A percentile compares a stretch with the other conserved stretches of the same genome.
Evolutionary conservation across 495 filamentous ascomycete genomes (phyloP).

Genomic region (Penicillium macrosclerotiorum): DNA sequence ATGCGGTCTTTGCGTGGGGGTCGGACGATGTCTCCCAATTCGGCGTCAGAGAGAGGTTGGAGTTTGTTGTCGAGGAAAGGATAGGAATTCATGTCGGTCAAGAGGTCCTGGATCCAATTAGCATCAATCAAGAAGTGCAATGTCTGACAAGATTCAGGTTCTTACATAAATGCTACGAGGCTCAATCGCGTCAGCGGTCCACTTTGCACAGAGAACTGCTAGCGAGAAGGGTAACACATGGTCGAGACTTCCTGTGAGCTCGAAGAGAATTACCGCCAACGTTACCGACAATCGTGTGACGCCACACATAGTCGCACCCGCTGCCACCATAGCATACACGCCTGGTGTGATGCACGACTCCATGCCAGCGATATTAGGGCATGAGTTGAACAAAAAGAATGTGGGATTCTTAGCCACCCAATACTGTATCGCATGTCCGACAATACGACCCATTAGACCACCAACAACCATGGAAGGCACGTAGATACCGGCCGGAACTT

Average conservation of each 20-base stretch:
- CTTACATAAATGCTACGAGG: conserved; percentile 89
- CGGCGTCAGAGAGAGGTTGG: conserved; percentile 80
- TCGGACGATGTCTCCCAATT: conserved; percentile 82
- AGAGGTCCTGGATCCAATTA: conserved; percentile 61
- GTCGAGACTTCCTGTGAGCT: conserved; percentile 89
- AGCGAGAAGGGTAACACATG: conserved; percentile 95
- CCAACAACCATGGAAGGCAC: conserved; percentile 98
- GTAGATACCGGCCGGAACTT: conserved; percentile 94
- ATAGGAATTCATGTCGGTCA: conserved; percentile 96
- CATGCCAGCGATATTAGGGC: conserved; percentile 63
- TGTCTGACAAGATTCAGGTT: conserved; percentile 9
- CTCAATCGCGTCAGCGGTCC: conserved; percentile 95
- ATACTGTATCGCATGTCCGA: conserved; percentile 87
- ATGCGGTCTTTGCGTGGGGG: conserved; percentile 68
- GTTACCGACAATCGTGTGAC: conserved; percentile 94
- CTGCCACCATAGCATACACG: conserved; percentile 92
- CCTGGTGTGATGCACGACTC: conserved; percentile 91
- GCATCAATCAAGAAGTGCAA: conserved; percentile 3
- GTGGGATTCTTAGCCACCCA: conserved; percentile 69
- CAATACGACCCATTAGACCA: conserved; percentile 83
- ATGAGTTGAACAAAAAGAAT: conserved; percentile 69
- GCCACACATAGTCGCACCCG: conserved; percentile 96
- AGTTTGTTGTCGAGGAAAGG: conserved; percentile 94
- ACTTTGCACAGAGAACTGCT: conserved; percentile 89
- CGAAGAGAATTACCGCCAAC: conserved; percentile 91